phyloP scores from a whole-genome alignment of 1,284 basidiomycete species.

The Kwoniella shivajii region DNA sequence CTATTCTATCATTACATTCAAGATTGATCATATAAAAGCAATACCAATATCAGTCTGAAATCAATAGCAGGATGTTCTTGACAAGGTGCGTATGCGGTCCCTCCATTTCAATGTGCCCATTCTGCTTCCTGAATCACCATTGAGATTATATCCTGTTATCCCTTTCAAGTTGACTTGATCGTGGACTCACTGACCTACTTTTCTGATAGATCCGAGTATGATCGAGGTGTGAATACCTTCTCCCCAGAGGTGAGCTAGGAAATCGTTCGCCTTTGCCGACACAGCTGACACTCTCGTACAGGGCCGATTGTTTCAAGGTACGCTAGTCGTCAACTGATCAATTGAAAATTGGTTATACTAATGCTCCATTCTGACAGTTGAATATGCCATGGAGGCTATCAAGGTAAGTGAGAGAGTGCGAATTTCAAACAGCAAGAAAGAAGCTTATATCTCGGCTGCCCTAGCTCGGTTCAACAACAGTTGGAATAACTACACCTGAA shows the following conservation, averaged over 20 bases:
- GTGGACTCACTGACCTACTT: no score
- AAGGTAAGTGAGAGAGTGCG: conserved; percentile 64
- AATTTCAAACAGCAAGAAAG: neutral
- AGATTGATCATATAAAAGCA: no score
- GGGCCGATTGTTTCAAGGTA: conserved; percentile 59
- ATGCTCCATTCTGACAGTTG: conserved; percentile 62
- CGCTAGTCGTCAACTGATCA: conserved; percentile 8
- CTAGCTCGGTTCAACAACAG: conserved; percentile 95
- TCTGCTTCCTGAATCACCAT: no score
- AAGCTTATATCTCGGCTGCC: neutral
- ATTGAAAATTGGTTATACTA: neutral
- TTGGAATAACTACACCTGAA: conserved; percentile 83
- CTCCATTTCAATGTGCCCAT: neutral
- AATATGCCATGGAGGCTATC: conserved; percentile 99
- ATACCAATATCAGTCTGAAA: no score
- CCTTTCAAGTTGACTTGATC: neutral
- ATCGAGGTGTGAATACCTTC: conserved; percentile 98
- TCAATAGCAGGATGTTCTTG: conserved; percentile 52
- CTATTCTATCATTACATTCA: no score
- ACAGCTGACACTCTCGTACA: conserved; percentile 26
- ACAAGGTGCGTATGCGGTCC: conserved; percentile 41
- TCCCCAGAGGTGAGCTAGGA: conserved; percentile 75
- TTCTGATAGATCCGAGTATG: conserved; percentile 56
- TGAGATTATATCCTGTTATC: neutral
- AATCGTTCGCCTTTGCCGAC: neutral